Conservation (phyloP, 257 asterid species). For the Ballota nigra region DNA sequence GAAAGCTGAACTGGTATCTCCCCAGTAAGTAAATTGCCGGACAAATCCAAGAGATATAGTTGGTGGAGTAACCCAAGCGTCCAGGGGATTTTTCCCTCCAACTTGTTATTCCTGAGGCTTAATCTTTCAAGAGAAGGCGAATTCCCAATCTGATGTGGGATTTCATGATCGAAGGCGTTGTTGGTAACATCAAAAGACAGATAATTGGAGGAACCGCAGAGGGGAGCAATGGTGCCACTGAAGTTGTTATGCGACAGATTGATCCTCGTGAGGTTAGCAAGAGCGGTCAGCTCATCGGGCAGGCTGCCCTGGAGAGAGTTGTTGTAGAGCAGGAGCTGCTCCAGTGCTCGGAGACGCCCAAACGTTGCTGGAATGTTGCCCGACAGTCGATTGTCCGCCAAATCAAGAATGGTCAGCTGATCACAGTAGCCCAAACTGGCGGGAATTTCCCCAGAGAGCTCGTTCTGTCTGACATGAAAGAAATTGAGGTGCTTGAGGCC, state of each 20-base stretch:
- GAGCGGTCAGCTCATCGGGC: constrained; percentile 51
- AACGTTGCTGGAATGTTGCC: constrained; percentile 68
- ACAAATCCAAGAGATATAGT: constrained; percentile 69
- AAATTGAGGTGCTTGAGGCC: constrained; percentile 59
- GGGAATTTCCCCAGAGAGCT: constrained; percentile 78
- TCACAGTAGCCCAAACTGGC: constrained; percentile 67
- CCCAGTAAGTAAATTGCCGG: constrained; percentile 66
- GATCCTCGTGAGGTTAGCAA: constrained; percentile 71
- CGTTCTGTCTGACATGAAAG: constrained; percentile 78
- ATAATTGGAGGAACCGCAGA: constrained; percentile 57
- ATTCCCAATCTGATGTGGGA: constrained; percentile 64
- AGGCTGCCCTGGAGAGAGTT: constrained; percentile 73
- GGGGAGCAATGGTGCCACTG: constrained; percentile 68
- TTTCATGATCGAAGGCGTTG: constrained; percentile 63
- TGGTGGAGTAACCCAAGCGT: constrained; percentile 56
- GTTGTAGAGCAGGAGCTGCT: constrained; percentile 82
- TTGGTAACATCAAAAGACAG: constrained; percentile 81
- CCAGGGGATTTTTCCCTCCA: constrained; percentile 72
- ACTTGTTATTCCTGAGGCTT: constrained; percentile 66
- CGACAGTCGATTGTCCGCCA: constrained; percentile 78
- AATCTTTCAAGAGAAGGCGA: constrained; percentile 72
- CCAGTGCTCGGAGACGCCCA: constrained; percentile 58
- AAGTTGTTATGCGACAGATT: constrained; percentile 70
- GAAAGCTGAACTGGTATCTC: constrained; percentile 69
- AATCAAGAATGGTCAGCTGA: constrained; percentile 58